phyloP scores from a whole-genome alignment of 192 early-diverging fungal genomes.

The Podila epicladia region DNA sequence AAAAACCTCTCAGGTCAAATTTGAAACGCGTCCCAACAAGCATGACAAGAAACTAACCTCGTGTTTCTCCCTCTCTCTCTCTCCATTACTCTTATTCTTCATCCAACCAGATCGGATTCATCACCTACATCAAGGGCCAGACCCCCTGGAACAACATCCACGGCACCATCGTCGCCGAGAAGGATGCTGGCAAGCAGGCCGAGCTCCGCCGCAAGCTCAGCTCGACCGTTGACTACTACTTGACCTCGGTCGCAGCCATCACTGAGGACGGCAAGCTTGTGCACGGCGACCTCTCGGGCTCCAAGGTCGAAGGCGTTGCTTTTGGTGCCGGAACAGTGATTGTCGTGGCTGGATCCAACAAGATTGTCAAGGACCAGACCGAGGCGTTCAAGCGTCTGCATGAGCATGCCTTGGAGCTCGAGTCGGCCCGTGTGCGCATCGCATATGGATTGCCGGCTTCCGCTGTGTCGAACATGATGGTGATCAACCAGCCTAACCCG shows the following conservation, averaged over 20 bases:
- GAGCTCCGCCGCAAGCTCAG: conserved; percentile 49
- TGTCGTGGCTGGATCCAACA: conserved; percentile 51
- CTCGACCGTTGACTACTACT: conserved; percentile 51
- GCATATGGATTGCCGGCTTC: conserved; percentile 47
- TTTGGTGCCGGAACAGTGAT: conserved; percentile 36
- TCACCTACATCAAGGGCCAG: conserved; percentile 53
- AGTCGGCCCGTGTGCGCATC: conserved; percentile 49
- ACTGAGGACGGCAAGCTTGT: conserved; percentile 44
- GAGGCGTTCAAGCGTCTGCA: conserved; percentile 44
- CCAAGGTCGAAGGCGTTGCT: conserved; percentile 48
- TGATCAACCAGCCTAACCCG: conserved; percentile 25
- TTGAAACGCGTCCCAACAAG: too few species aligned
- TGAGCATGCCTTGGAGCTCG: conserved; percentile 30
- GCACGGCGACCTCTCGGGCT: conserved; percentile 44
- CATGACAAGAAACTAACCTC: not conserved
- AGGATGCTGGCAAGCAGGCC: conserved; percentile 42
- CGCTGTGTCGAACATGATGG: conserved; percentile 26
- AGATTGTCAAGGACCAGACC: conserved; percentile 52
- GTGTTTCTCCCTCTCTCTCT: not conserved
- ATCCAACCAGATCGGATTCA: conserved; percentile 49
- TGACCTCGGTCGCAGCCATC: conserved; percentile 48
- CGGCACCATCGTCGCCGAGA: conserved; percentile 30
- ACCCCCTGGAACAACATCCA: conserved; percentile 53
- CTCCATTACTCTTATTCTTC: not conserved
- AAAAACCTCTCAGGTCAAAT: not conserved